Evolutionary conservation across 306 rosid species (phyloP), one percentile per base, ranked within the genome.

Genomic region (Vigna hirtella): DNA sequence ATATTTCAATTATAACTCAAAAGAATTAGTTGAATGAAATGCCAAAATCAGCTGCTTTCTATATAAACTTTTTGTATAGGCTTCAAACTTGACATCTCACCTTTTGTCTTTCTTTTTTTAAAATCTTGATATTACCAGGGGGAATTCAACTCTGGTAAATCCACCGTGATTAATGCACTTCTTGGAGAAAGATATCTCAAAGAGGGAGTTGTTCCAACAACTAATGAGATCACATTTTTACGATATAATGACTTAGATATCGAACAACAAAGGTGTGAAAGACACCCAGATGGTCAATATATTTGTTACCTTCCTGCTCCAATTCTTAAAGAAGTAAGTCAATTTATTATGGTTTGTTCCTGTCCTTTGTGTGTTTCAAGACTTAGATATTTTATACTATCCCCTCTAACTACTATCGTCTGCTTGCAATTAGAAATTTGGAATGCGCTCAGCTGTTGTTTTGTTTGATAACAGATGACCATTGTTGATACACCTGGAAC

Each of bases 401-500:
- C 14, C 30, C 58, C 24, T 76, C 12, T 52, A 43, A 51, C n/a
- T 20, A 65, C 15, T 9, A 49, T 82, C 66, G 53, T 58, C 22
- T 64, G 42, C 50, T 14, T 42, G 28, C 52, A 13, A 43, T 59
- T 59, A 61, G 47, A 38, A 67, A n/a, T 32, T 66, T 67, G 45
- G 38, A 38, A 67, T 70, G 26, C 63, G 11, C 77, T 86, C 43
- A 71, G 17, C 32, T 59, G 17, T 79, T 72, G 24, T 75, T 57
- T 42, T 1, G 9, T 74, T 69, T 72, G 72, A 47, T 79, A 66
- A 73, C 98, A 93, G 99, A 95, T 95, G 94, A 90, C 80, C 65
- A 61, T 95, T 81, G 98, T 95, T 55, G 98, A 95, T 82, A 95
- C 98, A 71, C 98, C 98, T 59, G 98, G 98, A 86, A 92, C 98